Evolutionary conservation across 805 yeast species (phyloP).

Genomic region (Zygoascus biomembranicola): DNA sequence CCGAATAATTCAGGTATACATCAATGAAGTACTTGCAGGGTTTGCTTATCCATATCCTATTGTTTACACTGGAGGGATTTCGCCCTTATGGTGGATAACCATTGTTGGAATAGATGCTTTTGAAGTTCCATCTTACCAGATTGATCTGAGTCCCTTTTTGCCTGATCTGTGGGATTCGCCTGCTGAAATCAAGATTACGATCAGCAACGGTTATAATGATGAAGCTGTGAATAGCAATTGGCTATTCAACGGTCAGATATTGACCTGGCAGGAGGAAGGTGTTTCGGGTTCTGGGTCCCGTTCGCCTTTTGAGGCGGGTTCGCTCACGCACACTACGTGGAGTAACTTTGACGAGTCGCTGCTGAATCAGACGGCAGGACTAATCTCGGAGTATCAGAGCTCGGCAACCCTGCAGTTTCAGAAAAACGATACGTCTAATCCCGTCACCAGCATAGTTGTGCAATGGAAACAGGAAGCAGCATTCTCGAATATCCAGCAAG

Average conservation of each 20-base stretch:
- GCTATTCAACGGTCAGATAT: conserved; percentile 25
- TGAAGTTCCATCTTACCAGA: conserved; percentile 60
- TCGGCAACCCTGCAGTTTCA: background rate
- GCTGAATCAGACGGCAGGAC: background rate
- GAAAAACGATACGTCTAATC: background rate
- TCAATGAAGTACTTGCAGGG: conserved; percentile 52
- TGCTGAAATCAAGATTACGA: conserved; percentile 4
- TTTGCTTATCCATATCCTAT: conserved; percentile 62
- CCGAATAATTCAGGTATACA: conserved; percentile 54
- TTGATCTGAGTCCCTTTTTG: conserved; percentile 62
- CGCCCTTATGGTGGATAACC: conserved; percentile 77
- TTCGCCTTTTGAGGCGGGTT: background rate
- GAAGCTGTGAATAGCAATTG: conserved; percentile 19
- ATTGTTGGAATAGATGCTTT: conserved; percentile 67
- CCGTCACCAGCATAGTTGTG: background rate
- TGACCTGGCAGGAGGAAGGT: conserved; percentile 24
- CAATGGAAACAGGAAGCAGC: background rate
- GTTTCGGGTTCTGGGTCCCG: conserved; percentile 15
- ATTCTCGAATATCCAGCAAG: background rate
- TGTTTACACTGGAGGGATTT: conserved; percentile 72
- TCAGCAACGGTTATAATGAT: conserved; percentile 9
- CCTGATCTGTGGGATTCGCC: conserved; percentile 55
- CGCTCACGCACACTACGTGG: background rate
- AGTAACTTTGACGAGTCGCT: background rate
- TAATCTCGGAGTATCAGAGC: background rate